phyloP scores from a whole-genome alignment of 2,329 filamentous ascomycete species.

The Leptographium radiaticola region DNA sequence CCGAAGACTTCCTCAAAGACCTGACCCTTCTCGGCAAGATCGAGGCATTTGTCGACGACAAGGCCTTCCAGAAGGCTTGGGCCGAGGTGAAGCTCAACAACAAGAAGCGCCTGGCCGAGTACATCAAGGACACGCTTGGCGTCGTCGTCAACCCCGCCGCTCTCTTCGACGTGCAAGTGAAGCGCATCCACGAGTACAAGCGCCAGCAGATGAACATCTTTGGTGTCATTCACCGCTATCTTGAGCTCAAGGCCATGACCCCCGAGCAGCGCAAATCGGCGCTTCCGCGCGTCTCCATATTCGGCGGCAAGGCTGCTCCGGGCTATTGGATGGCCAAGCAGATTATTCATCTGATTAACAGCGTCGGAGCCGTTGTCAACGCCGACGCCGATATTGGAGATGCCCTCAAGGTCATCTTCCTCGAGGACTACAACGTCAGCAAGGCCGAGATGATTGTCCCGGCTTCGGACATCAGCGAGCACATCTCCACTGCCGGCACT shows the following conservation, averaged over 20 bases:
- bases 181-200: slow-evolving; percentile 99
- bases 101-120: slow-evolving; percentile 82
- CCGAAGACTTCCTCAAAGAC: slow-evolving; percentile 72
- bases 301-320: slow-evolving; percentile 93
- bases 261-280: slow-evolving; percentile 77
- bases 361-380: slow-evolving; percentile 81
- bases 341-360: slow-evolving; percentile 92
- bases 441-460: slow-evolving; percentile 96
- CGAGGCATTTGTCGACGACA: slow-evolving; percentile 72
- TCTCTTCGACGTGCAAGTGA: slow-evolving; percentile 94
- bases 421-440: slow-evolving; percentile 98
- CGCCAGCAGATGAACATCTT: slow-evolving; percentile 98
- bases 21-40: slow-evolving; percentile 76
- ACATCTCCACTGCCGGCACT: slow-evolving; percentile 95
- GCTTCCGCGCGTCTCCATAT: slow-evolving; percentile 81
- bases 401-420: slow-evolving; percentile 89
- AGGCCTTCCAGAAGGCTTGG: slow-evolving; percentile 87
- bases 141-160: slow-evolving; percentile 76
- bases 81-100: slow-evolving; percentile 93
- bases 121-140: slow-evolving; percentile 72
- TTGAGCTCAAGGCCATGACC: slow-evolving; percentile 74
- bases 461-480: slow-evolving; percentile 91
- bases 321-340: slow-evolving; percentile 99
- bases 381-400: slow-evolving; percentile 86
- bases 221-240: slow-evolving; percentile 88